These are phyloP conservation scores for Ailanthus altissimus DNA, from an alignment of 345 rosid species.

Conservation along the genomic window DNA sequence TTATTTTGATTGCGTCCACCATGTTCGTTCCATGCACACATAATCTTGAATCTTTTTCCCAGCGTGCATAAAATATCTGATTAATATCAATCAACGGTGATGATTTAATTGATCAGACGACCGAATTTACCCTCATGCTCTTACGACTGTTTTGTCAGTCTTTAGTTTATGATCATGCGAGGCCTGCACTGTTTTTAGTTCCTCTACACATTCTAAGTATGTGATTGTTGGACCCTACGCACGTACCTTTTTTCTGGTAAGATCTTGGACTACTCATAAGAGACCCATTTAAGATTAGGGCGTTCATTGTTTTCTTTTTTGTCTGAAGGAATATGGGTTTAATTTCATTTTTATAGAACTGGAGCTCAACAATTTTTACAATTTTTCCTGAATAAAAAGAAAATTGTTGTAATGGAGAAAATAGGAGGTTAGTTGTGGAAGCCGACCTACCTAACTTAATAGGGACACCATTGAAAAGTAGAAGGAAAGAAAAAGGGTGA, in stretches of 20 bases:
- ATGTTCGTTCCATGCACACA: not conserved
- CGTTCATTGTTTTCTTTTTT: no score
- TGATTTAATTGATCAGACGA: not conserved
- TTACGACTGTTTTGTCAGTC: not conserved
- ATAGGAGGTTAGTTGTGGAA: conserved; percentile 14
- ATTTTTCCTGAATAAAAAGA: no score
- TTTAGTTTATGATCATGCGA: not conserved
- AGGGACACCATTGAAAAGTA: conserved; percentile 4
- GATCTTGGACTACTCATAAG: conserved; percentile 15
- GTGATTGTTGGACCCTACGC: conserved; percentile 17
- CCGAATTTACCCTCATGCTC: not conserved
- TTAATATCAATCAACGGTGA: not conserved
- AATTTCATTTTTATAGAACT: no score
- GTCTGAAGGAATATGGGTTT: no score
- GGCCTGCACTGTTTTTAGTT: not conserved
- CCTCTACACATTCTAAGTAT: not conserved
- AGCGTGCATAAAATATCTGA: not conserved
- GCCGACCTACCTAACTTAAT: conserved; percentile 13
- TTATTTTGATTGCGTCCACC: conserved; percentile 9
- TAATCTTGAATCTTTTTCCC: not conserved
- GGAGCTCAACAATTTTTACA: no score
- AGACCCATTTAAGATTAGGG: no score
- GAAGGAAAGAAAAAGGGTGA: not conserved
- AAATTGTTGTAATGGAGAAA: not conserved
- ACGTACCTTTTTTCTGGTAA: not conserved